Conservation (phyloP, 768 basidiomycete genomes). For the button mushroom (Agaricus bisporus) region DNA sequence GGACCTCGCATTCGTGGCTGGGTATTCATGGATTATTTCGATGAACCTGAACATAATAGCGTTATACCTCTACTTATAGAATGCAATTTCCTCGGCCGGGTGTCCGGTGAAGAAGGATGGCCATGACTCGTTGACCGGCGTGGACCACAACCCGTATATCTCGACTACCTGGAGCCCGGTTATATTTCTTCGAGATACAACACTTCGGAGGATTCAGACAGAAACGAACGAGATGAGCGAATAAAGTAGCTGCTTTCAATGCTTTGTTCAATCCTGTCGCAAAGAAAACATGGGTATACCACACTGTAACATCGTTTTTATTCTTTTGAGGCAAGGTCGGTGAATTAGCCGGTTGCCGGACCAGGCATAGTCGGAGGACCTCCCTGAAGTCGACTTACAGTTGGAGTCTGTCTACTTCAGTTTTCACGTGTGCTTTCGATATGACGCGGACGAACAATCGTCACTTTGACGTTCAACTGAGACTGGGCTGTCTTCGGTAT, state of each 20-base stretch:
- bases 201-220: no score
- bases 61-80: conserved; percentile 68
- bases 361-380: no score
- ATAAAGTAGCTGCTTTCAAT: no score
- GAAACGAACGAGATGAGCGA: no score
- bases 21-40: conserved; percentile 71
- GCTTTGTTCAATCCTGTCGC: no score
- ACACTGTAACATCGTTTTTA: no score
- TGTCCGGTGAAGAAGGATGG: conserved; percentile 37
- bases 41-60: conserved; percentile 44
- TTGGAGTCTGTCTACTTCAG: no score
- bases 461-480: neutral
- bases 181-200: neutral
- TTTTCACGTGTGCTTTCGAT: neutral
- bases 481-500: neutral
- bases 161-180: no score
- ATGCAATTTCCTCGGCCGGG: conserved; percentile 63
- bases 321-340: no score
- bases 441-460: conserved; percentile 5
- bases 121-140: conserved; percentile 8
- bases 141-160: neutral
- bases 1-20: conserved; percentile 62
- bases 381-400: no score
- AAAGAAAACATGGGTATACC: no score
- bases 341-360: no score